Conservation (phyloP, 2,329 filamentous ascomycete species). For the Beauveria sp. region DNA sequence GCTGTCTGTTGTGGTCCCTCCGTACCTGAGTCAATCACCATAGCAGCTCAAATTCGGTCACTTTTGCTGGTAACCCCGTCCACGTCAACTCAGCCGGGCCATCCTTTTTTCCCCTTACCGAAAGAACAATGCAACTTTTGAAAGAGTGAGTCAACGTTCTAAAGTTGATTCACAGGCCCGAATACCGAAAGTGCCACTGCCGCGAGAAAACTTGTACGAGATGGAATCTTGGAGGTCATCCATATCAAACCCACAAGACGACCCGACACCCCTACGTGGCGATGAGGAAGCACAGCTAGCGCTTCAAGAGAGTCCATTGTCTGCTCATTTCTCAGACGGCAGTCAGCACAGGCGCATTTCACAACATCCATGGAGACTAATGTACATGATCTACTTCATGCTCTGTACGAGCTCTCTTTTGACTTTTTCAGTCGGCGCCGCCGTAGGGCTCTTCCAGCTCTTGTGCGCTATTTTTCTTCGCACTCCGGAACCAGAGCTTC, state of each 20-base stretch:
- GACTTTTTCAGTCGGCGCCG: background rate
- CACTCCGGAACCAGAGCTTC: background rate
- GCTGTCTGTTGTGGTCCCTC: background rate
- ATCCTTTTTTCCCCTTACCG: background rate
- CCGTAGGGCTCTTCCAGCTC: background rate
- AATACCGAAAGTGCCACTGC: background rate
- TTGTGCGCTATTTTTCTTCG: background rate
- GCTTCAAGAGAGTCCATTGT: background rate
- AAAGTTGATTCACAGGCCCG: background rate
- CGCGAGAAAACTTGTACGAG: background rate
- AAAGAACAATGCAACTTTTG: background rate
- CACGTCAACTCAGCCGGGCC: background rate
- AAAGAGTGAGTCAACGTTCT: background rate
- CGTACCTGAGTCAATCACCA: background rate
- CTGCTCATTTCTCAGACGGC: background rate
- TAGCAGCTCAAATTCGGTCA: background rate
- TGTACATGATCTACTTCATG: background rate
- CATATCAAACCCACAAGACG: background rate
- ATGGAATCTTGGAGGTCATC: background rate
- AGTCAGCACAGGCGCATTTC: background rate
- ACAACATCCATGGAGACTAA: background rate
- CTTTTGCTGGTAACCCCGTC: background rate
- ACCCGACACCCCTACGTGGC: background rate
- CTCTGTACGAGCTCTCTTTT: background rate
- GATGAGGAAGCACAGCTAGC: background rate